A percentile compares a stretch with the other conserved stretches of the same genome.
phyloP scores from a whole-genome alignment of 2,329 filamentous ascomycete genomes.

The Cercospora citrullina region DNA sequence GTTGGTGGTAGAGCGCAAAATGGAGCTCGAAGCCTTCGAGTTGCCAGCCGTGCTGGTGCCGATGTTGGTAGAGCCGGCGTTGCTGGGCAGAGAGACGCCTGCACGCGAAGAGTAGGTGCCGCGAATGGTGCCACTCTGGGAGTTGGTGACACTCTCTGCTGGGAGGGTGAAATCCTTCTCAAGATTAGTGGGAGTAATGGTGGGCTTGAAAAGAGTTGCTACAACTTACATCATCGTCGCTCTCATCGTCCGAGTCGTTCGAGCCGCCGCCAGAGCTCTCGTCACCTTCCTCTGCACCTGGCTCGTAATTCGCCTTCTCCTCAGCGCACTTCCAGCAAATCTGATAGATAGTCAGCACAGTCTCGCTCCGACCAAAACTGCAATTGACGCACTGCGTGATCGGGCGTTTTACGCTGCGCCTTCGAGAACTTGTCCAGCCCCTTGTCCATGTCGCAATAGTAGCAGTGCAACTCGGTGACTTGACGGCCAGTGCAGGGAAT shows the following conservation, averaged over 20 bases:
- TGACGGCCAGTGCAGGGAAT: conserved; percentile 26
- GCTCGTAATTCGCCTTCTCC: conserved; percentile 24
- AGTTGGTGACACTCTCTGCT: conserved; percentile 1
- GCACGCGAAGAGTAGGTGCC: conserved; percentile 23
- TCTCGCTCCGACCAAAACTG: not conserved
- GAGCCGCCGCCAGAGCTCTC: not conserved
- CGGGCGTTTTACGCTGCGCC: conserved; percentile 29
- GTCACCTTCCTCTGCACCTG: conserved; percentile 20
- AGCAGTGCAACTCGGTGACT: conserved; percentile 31
- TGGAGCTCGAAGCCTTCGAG: conserved; percentile 3
- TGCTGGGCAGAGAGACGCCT: conserved; percentile 18
- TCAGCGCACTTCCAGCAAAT: conserved; percentile 29
- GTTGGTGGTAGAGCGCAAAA: not conserved
- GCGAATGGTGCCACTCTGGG: conserved; percentile 10
- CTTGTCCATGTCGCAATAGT: conserved; percentile 29
- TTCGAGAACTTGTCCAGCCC: conserved; percentile 30
- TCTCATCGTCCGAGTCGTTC: conserved; percentile 9
- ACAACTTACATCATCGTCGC: conserved; percentile 10
- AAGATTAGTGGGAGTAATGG: not conserved
- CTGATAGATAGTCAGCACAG: conserved; percentile 13
- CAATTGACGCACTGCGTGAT: conserved; percentile 27
- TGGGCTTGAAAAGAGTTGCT: not conserved
- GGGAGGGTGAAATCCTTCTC: not conserved
- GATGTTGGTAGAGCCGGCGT: not conserved
- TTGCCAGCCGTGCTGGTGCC: conserved; percentile 1